Evolutionary conservation across 352 stramenopile genomes (phyloP), one percentile per base, ranked within the genome.

Genomic region (Pythium plurisporium): DNA sequence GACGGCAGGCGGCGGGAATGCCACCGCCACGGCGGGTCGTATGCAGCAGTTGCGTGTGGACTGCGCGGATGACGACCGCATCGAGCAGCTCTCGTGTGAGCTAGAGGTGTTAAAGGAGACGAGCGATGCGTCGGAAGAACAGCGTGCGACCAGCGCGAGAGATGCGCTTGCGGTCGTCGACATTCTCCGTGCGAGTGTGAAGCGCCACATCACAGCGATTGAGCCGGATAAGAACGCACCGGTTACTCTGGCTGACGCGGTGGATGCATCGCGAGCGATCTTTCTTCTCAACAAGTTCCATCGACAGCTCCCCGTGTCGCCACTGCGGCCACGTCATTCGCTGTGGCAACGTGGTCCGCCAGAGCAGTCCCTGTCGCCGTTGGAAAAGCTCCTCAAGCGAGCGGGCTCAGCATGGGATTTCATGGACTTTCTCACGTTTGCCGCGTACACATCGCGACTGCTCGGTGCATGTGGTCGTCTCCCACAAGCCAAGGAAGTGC

Each of bases 271-370:
- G 15, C 49, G 36, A 14, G 49, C 37, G 3, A 23, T 57, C 12
- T 43, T 44, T 9, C 23, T 59, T 22, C 20, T 51, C 22, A 51
- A 42, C 51, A 51, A 50, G 30, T 59, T 25, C 30, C 41, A 59
- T 33, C 40, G 41, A 3, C 51, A 59, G 9, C 41, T 59, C 10
- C 51, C 49, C 0, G 37, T 51, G 40, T 10, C 30, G 11, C 45
- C 29, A 20, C 12, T 31, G n/a, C 27, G 29, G 19, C 43, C 43
- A 9, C 43, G 26, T 27, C 14, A 38, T 8, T 37, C 26, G 26
- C 43, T 50, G 11, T 50, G 43, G 43, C 14, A 50, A 27, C 43
- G 43, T n/a, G 27, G 26, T 0, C 36, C 25, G 4, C 23, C 47
- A 22, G 25, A 36, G 22, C 20, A 36, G 17, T 34, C 49, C 9